Evolutionary conservation across 345 rosid species (phyloP).

Genomic region (Bruguiera sexangula): DNA sequence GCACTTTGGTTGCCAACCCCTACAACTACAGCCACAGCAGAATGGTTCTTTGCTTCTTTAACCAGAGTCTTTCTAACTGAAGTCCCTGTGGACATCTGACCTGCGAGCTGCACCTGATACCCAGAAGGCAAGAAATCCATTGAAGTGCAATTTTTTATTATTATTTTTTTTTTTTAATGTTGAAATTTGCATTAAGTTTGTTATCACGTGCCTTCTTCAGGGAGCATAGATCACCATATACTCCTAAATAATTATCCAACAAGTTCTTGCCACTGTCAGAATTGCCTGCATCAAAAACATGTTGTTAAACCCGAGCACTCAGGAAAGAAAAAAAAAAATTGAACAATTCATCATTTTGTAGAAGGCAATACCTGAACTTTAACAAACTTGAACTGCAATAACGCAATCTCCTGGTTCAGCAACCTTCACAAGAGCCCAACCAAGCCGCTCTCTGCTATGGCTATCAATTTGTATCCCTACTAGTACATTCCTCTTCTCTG

Average conservation of each 20-base stretch:
- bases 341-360: not conserved
- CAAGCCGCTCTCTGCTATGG: constrained; percentile 61
- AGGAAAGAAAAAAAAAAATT: not conserved
- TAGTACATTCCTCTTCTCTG: constrained; percentile 49
- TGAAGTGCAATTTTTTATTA: not conserved
- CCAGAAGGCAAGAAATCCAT: constrained; percentile 7
- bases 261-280: constrained; percentile 38
- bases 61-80: constrained; percentile 57
- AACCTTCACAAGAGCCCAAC: constrained; percentile 76
- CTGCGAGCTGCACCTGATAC: constrained; percentile 62
- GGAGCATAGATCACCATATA: constrained; percentile 60
- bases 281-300: constrained; percentile 36
- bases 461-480: constrained; percentile 67
- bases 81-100: constrained; percentile 47
- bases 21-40: constrained; percentile 54
- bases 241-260: constrained; percentile 59
- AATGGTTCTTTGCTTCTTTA: constrained; percentile 58
- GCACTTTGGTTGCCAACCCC: constrained; percentile 53
- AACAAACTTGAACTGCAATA: constrained; percentile 67
- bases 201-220: constrained; percentile 50
- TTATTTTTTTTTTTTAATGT: too few species aligned
- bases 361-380: constrained; percentile 39
- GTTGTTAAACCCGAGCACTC: not conserved
- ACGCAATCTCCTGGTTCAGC: constrained; percentile 85
- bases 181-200: not conserved